Evolutionary conservation across 2,329 filamentous ascomycete genomes (phyloP), one percentile per base, ranked within the genome.

Genomic region (Colletotrichum tabaci): DNA sequence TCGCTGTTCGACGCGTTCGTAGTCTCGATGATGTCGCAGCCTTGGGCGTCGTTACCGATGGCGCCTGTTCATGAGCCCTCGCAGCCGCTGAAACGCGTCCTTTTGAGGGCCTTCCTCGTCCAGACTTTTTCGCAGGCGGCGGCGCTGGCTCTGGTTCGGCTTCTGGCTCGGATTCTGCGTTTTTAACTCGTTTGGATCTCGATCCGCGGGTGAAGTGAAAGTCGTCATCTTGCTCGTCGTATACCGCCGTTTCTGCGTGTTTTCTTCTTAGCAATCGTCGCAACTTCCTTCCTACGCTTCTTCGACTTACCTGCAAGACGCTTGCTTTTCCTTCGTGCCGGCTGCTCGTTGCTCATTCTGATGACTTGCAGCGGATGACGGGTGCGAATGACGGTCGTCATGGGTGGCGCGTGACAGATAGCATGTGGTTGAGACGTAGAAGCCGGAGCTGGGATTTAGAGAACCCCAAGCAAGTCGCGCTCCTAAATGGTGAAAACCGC

Each of bases 161-260:
- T 67, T 86, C 84, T 53, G 81, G 77, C 77, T 79, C 72, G 62
- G 83, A 80, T 67, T 87, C 83, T 69, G 86, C 86, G 53, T 88
- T 87, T 82, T 92, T 94, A 72, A 87, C 86, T 77, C 89, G 84
- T 78, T 93, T 93, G 15, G 91, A 85, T 74, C 93, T 93, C 13
- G 91, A 85, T 73, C 87, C 90, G 75, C 93, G 89, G 74, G 91
- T 90, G 79, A 95, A 95, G 69, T 90, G 86, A 76, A 95, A 95
- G 74, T 93, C 93, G 76, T 93, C 93, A 83, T 93, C 91, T 77
- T 93, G 89, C 80, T 95, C 93, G 76, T 94, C 92, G 49, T 73
- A 73, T 38, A 63, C 46, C 44, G 63, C 61, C 30, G 69, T 57
- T 52, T 67, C 69, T 74, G 30, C 47, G 38, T 55, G 63, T 93